Evolutionary conservation across 2,329 filamentous ascomycete genomes (phyloP).

Genomic region (Lasiodiplodia theobromae): DNA sequence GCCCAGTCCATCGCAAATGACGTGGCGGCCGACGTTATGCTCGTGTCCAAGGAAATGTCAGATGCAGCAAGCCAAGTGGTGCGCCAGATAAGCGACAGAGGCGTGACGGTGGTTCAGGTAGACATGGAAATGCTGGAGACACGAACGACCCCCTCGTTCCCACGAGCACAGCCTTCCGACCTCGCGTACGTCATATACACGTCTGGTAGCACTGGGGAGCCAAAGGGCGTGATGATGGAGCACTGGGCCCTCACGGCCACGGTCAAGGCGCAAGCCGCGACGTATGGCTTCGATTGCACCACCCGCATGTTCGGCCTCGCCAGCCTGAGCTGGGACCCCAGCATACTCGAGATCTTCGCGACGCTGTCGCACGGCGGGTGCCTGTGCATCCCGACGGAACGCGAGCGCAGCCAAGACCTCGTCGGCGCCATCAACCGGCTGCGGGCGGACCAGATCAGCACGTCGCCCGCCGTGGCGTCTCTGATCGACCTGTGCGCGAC

Average conservation of each 20-base stretch:
- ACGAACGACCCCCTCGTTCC: too few species aligned
- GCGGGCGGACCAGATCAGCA: slow-evolving; percentile 41
- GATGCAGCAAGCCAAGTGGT: too few species aligned
- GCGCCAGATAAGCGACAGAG: too few species aligned
- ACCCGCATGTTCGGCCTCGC: slow-evolving; percentile 47
- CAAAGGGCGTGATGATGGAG: slow-evolving; percentile 42
- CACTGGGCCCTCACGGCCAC: slow-evolving; percentile 36
- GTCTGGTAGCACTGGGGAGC: slow-evolving; percentile 36
- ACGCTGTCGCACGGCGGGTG: slow-evolving; percentile 44
- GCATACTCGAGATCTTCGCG: slow-evolving; percentile 46
- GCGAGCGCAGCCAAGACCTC: slow-evolving; percentile 48
- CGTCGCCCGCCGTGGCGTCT: slow-evolving; percentile 48
- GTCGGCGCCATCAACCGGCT: slow-evolving; percentile 36
- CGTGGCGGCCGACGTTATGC: too few species aligned
- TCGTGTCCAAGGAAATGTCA: too few species aligned
- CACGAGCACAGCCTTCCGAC: too few species aligned
- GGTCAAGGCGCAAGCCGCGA: slow-evolving; percentile 28
- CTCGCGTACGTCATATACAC: slow-evolving; percentile 36
- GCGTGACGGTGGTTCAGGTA: too few species aligned
- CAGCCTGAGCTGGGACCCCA: slow-evolving; percentile 8
- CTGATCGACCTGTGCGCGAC: slow-evolving; percentile 46
- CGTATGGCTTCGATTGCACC: slow-evolving; percentile 49
- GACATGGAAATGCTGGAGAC: too few species aligned
- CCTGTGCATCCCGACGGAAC: slow-evolving; percentile 51
- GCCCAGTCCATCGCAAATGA: too few species aligned